A percentile compares a stretch with the other conserved stretches of the same genome.
These are phyloP conservation scores for Rubia peregrina DNA, from an alignment of 305 asterid genomes.

Conservation along the genomic window DNA sequence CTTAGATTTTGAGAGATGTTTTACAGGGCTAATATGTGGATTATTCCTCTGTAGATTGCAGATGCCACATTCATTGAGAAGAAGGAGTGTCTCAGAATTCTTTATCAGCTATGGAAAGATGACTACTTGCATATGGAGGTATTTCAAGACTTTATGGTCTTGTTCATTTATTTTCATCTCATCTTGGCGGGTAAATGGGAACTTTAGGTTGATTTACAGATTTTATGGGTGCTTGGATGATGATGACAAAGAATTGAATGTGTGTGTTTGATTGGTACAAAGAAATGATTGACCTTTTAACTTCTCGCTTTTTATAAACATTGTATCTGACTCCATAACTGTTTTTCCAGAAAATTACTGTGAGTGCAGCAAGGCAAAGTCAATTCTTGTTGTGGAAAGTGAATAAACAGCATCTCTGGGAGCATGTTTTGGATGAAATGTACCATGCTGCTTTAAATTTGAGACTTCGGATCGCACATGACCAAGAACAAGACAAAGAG, in stretches of 20 bases:
- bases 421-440: slow-evolving; percentile 67
- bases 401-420: slow-evolving; percentile 32
- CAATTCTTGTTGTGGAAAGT: slow-evolving; percentile 48
- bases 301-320: slow-evolving; percentile 1
- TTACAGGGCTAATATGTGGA: slow-evolving; percentile 10
- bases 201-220: neutral
- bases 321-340: neutral
- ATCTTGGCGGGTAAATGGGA: neutral
- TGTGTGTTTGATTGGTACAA: neutral
- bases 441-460: slow-evolving; percentile 77
- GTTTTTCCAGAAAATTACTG: slow-evolving; percentile 42
- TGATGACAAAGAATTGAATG: neutral
- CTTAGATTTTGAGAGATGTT: neutral
- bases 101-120: slow-evolving; percentile 80
- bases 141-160: slow-evolving; percentile 15
- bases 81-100: slow-evolving; percentile 64
- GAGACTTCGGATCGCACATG: slow-evolving; percentile 59
- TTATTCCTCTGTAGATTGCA: slow-evolving; percentile 46
- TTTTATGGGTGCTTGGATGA: neutral
- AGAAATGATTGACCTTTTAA: neutral
- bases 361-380: slow-evolving; percentile 32
- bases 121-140: slow-evolving; percentile 79
- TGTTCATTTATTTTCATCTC: slow-evolving; percentile 2
- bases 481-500: slow-evolving; percentile 66
- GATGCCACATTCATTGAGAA: slow-evolving; percentile 61